Conservation (phyloP, 1,139 yeast species). For the Yamadazyma spencermartinsiae region DNA sequence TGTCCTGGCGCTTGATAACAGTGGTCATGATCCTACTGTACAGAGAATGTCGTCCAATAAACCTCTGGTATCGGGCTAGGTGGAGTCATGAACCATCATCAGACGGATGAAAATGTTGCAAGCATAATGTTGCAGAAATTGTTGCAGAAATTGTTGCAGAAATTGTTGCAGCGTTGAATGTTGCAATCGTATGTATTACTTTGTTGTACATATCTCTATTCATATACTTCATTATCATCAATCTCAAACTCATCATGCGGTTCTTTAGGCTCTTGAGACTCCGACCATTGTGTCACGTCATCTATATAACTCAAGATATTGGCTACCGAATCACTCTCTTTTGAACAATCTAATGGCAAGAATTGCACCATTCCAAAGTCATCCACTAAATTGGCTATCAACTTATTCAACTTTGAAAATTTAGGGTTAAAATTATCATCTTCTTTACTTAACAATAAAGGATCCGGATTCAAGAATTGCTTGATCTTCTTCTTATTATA, state of each 20-base stretch:
- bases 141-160: no score
- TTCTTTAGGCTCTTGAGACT: slow-evolving; percentile 93
- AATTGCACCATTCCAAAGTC: slow-evolving; percentile 99
- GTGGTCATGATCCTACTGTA: no score
- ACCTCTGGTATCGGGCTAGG: no score
- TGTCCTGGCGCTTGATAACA: no score
- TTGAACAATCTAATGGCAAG: slow-evolving; percentile 81
- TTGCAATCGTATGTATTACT: not conserved
- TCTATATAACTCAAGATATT: slow-evolving; percentile 90
- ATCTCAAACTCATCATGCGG: slow-evolving; percentile 76
- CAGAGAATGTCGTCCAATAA: no score
- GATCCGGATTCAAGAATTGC: slow-evolving; percentile 89
- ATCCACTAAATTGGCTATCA: slow-evolving; percentile 87
- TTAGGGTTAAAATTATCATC: slow-evolving; percentile 59
- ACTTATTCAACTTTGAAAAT: slow-evolving; percentile 69
- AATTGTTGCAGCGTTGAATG: not conserved
- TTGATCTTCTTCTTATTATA: slow-evolving; percentile 74
- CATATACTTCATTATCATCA: slow-evolving; percentile 33
- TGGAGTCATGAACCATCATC: no score
- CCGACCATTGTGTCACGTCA: slow-evolving; percentile 98
- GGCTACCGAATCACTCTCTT: slow-evolving; percentile 72
- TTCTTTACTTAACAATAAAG: slow-evolving; percentile 54
- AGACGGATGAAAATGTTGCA: no score
- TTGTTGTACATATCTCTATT: not conserved
- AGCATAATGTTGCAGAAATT: no score